Percentiles rank a stretch among this genome's conserved stretches.
Conservation (phyloP, 1,139 yeast species). For the Taphrina communis region DNA sequence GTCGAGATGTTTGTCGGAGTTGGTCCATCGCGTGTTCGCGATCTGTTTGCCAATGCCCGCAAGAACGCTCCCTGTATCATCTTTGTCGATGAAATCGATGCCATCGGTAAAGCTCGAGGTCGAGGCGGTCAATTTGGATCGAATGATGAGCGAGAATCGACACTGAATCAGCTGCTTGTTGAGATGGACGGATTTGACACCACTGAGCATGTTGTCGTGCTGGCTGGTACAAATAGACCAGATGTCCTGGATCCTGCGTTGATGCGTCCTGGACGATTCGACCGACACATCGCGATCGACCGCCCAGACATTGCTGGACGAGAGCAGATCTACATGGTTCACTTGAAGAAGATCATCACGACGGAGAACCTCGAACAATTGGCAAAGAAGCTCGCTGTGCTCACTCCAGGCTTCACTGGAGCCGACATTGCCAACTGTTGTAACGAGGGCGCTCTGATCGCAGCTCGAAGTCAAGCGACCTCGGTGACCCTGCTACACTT, state of each 20-base stretch:
- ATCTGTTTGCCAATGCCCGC: conserved; percentile 87
- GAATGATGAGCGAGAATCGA: conserved; percentile 95
- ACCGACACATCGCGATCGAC: conserved; percentile 88
- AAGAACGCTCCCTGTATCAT: conserved; percentile 91
- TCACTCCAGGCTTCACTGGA: conserved; percentile 97
- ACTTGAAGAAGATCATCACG: conserved; percentile 70
- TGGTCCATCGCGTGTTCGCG: conserved; percentile 97
- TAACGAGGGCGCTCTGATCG: conserved; percentile 95
- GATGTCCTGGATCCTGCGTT: conserved; percentile 92
- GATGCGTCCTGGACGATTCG: conserved; percentile 96
- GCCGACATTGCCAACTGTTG: conserved; percentile 98
- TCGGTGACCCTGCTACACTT: conserved; percentile 76
- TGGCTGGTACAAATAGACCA: conserved; percentile 96
- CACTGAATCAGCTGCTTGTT: conserved; percentile 89
- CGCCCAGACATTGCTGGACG: conserved; percentile 93
- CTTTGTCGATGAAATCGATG: conserved; percentile 96
- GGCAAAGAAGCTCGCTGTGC: conserved; percentile 86
- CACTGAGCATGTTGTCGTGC: conserved; percentile 89
- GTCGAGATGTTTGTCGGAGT: conserved; percentile 99
- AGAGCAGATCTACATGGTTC: conserved; percentile 87
- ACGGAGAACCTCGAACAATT: conserved; percentile 60
- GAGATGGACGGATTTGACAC: conserved; percentile 97
- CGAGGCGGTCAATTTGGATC: conserved; percentile 71
- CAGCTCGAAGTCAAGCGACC: conserved; percentile 81
- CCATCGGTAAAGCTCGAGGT: conserved; percentile 93